Conservation (phyloP, 164 flowering plant species). For the Akebia trifoliata region DNA sequence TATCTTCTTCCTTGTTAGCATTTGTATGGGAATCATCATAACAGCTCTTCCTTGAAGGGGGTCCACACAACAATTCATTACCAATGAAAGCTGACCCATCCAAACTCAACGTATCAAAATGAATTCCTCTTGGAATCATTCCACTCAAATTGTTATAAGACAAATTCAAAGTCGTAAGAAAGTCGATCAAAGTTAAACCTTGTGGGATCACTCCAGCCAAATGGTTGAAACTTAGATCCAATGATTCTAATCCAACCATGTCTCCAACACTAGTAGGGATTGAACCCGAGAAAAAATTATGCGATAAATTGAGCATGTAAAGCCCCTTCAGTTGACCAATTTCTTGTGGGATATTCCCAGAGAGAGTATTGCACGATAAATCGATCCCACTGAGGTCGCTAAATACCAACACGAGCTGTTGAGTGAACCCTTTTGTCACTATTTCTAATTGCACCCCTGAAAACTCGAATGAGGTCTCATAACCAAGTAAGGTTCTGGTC, state of each 20-base stretch:
- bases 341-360: conserved; percentile 20
- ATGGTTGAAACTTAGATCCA: too few species aligned
- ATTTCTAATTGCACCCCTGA: conserved; percentile 10
- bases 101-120: too few species aligned
- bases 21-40: too few species aligned
- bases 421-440: conserved; percentile 11
- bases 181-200: too few species aligned
- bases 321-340: too few species aligned
- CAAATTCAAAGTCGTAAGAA: conserved; percentile 10
- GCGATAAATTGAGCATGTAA: conserved; percentile 20
- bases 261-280: conserved; percentile 15
- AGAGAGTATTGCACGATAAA: conserved; percentile 11
- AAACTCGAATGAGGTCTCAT: neutral
- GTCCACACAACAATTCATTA: conserved; percentile 13
- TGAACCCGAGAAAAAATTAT: conserved; percentile 8
- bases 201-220: too few species aligned
- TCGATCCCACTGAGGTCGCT: conserved; percentile 16
- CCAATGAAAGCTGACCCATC: conserved; percentile 15
- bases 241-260: too few species aligned
- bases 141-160: conserved; percentile 25
- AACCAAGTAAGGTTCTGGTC: conserved; percentile 7
- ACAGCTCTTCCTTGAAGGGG: too few species aligned
- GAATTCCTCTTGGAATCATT: too few species aligned
- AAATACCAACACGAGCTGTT: neutral
- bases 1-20: too few species aligned